Percentiles rank a stretch among this genome's conserved stretches.
Conservation (phyloP, 2,329 filamentous ascomycete genomes). For the Bisporella sp. region DNA sequence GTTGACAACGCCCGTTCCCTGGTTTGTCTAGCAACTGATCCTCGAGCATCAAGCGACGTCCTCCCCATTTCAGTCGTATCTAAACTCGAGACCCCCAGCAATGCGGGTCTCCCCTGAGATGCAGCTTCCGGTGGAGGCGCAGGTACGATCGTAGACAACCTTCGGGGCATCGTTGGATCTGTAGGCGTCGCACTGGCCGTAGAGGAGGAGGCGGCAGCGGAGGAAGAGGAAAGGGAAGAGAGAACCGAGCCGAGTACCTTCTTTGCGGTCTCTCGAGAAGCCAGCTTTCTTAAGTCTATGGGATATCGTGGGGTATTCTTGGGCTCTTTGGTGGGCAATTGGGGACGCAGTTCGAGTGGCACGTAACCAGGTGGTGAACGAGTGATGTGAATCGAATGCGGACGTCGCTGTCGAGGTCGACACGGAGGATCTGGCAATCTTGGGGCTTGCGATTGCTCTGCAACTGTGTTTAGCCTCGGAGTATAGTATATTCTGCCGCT, state of each 20-base stretch:
- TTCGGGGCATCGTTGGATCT: slow-evolving; percentile 7
- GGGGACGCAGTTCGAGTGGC: slow-evolving; percentile 28
- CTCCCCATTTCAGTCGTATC: neutral
- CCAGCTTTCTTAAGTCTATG: slow-evolving; percentile 36
- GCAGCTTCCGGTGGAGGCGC: no score
- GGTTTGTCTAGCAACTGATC: neutral
- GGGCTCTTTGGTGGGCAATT: slow-evolving; percentile 21
- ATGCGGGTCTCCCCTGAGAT: no score
- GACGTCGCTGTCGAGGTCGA: slow-evolving; percentile 42
- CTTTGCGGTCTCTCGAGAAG: slow-evolving; percentile 33
- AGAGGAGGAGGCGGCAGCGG: slow-evolving; percentile 13
- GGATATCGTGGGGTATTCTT: slow-evolving; percentile 28
- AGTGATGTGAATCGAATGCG: slow-evolving; percentile 49
- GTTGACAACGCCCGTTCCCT: neutral
- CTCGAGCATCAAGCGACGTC: neutral
- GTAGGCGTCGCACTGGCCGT: slow-evolving; percentile 17
- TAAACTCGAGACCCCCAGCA: no score
- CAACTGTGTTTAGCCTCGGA: slow-evolving; percentile 4
- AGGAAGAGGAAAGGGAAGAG: slow-evolving; percentile 17
- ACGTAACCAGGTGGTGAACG: slow-evolving; percentile 38
- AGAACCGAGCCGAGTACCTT: slow-evolving; percentile 27
- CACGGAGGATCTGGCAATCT: slow-evolving; percentile 35
- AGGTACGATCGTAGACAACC: no score
- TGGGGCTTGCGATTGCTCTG: no score
- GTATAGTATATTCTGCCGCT: slow-evolving; percentile 22